Evolutionary conservation across 2,329 filamentous ascomycete species (phyloP).

Genomic region (Apiospora aurea): DNA sequence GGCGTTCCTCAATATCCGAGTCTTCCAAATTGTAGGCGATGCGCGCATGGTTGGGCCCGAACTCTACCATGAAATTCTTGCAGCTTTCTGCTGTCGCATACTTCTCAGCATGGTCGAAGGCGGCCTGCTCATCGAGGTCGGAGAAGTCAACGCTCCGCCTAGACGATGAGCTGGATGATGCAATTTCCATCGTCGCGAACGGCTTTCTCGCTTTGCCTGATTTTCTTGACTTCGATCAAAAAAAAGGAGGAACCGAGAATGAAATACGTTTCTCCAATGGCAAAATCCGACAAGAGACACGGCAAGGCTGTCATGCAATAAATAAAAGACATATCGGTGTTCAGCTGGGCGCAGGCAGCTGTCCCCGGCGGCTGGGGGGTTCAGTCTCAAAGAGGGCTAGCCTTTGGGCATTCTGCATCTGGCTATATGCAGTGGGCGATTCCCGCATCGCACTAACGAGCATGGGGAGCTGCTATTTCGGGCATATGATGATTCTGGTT

Average conservation of each 20-base stretch:
- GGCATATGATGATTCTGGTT: not conserved
- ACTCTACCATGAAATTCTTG: slow-evolving; percentile 71
- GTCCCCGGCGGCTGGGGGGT: not conserved
- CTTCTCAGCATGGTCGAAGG: slow-evolving; percentile 53
- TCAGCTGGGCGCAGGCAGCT: slow-evolving; percentile 9
- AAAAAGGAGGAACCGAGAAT: not conserved
- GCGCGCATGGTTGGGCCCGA: slow-evolving; percentile 61
- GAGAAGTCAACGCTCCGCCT: slow-evolving; percentile 44
- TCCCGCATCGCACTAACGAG: not conserved
- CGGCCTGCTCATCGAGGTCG: slow-evolving; percentile 59
- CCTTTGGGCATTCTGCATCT: no score
- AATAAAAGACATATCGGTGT: slow-evolving; percentile 6
- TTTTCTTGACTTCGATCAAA: not conserved
- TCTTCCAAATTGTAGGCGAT: slow-evolving; percentile 62
- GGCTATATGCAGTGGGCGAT: not conserved
- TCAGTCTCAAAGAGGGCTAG: slow-evolving; percentile 3
- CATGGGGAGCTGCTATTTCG: not conserved
- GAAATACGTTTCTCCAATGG: not conserved
- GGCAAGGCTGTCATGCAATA: slow-evolving; percentile 24
- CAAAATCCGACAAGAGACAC: not conserved
- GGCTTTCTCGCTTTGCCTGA: not conserved
- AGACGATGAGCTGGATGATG: not conserved
- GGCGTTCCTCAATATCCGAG: slow-evolving; percentile 49
- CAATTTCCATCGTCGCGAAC: not conserved
- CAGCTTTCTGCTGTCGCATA: slow-evolving; percentile 50